Evolutionary conservation across 768 basidiomycete genomes (phyloP).

Genomic region (Paxillus involutus): DNA sequence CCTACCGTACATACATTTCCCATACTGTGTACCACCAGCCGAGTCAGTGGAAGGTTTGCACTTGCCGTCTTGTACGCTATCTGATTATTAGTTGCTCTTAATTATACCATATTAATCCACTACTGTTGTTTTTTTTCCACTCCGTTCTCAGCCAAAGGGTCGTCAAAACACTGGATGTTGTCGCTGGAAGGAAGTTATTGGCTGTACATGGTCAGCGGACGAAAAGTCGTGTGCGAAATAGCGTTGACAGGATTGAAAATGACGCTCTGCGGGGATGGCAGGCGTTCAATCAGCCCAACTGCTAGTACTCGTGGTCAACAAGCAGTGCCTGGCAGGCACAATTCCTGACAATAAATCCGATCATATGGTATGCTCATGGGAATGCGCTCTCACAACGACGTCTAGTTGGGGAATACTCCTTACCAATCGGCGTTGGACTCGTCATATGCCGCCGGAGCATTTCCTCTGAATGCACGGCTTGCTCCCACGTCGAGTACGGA

Average conservation of each 20-base stretch:
- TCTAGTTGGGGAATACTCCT: neutral
- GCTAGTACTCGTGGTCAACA: neutral
- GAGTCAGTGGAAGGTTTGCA: conserved; percentile 16
- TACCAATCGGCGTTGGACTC: neutral
- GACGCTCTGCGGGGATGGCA: conserved; percentile 2
- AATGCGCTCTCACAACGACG: conserved; percentile 1
- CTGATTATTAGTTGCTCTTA: conserved; percentile 24
- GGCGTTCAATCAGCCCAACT: neutral
- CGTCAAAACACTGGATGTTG: neutral
- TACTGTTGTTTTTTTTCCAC: neutral
- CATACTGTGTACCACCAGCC: conserved; percentile 18
- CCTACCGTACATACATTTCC: conserved; percentile 25
- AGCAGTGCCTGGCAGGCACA: neutral
- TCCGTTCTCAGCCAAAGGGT: neutral
- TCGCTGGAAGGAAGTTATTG: neutral
- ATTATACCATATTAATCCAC: conserved; percentile 36
- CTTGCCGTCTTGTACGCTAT: conserved; percentile 32
- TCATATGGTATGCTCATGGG: conserved; percentile 8
- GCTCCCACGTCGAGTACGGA: conserved; percentile 18
- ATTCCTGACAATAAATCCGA: neutral
- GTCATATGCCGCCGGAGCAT: conserved; percentile 1
- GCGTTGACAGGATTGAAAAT: neutral
- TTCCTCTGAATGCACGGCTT: neutral
- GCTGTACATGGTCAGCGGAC: conserved; percentile 1
- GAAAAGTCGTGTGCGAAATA: neutral